A percentile compares a stretch with the other conserved stretches of the same genome.
Conservation (phyloP, 305 asterid genomes). For the Fraxinus angustifolia region DNA sequence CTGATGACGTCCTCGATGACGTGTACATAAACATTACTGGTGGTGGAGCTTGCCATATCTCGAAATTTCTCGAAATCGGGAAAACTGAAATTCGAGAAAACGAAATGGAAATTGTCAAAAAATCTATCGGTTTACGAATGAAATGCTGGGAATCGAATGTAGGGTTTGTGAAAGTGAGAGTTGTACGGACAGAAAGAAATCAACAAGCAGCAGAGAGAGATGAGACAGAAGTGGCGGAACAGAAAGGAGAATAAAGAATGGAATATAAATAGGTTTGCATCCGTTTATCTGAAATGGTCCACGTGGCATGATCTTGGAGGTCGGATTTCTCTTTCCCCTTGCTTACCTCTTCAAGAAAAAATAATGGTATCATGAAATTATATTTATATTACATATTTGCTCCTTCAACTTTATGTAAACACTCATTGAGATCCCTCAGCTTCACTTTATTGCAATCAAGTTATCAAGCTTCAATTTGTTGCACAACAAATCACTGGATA, state of each 20-base stretch:
- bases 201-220: neutral
- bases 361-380: neutral
- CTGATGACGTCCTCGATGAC: constrained; percentile 91
- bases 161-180: constrained; percentile 32
- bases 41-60: constrained; percentile 64
- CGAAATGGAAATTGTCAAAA: neutral
- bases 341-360: neutral
- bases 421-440: neutral
- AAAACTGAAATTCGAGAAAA: constrained; percentile 5
- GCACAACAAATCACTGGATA: neutral
- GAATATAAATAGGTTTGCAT: constrained; percentile 97
- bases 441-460: neutral
- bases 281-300: constrained; percentile 35
- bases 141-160: constrained; percentile 9
- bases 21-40: constrained; percentile 73
- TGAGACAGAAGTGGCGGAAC: constrained; percentile 48
- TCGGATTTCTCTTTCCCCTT: neutral
- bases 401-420: neutral
- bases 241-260: constrained; percentile 51
- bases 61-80: constrained; percentile 14
- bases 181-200: neutral
- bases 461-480: neutral
- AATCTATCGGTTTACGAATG: constrained; percentile 5
- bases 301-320: constrained; percentile 2
- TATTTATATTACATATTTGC: neutral